Percentiles rank a stretch among this genome's conserved stretches.
Conservation (phyloP, 371 early-diverging fungal species). For the Zychaea mexicana region DNA sequence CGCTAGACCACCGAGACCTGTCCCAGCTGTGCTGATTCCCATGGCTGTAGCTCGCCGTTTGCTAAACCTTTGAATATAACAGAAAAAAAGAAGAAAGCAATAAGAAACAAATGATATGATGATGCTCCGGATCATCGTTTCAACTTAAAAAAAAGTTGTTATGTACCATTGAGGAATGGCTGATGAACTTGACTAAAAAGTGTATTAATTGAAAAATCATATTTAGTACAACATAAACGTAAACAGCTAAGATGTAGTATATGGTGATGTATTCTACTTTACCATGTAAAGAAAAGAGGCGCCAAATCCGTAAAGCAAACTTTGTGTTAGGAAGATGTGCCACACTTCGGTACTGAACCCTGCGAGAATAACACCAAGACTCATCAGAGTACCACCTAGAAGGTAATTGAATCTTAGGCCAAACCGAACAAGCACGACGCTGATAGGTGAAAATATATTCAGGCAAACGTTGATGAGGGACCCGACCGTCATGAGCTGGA, state of each 20-base stretch:
- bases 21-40: constrained; percentile 78
- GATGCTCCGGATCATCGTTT: too few relatives aligned
- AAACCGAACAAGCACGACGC: constrained; percentile 36
- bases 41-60: constrained; percentile 57
- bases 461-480: constrained; percentile 43
- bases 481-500: constrained; percentile 54
- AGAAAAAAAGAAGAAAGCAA: too few relatives aligned
- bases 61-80: constrained; percentile 46
- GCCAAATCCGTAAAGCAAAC: constrained; percentile 53
- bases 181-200: too few relatives aligned
- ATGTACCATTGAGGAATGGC: too few relatives aligned
- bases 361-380: constrained; percentile 50
- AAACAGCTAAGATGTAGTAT: too few relatives aligned
- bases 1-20: constrained; percentile 73
- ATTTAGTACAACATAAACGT: too few relatives aligned
- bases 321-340: constrained; percentile 61
- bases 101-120: too few relatives aligned
- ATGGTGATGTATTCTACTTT: too few relatives aligned
- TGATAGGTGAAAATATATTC: constrained; percentile 45
- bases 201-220: too few relatives aligned
- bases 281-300: constrained; percentile 42
- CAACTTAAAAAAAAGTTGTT: too few relatives aligned
- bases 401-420: constrained; percentile 41
- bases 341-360: constrained; percentile 50
- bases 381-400: constrained; percentile 46